Evolutionary conservation across 768 basidiomycete species (phyloP).

Genomic region (Zangia roseola): DNA sequence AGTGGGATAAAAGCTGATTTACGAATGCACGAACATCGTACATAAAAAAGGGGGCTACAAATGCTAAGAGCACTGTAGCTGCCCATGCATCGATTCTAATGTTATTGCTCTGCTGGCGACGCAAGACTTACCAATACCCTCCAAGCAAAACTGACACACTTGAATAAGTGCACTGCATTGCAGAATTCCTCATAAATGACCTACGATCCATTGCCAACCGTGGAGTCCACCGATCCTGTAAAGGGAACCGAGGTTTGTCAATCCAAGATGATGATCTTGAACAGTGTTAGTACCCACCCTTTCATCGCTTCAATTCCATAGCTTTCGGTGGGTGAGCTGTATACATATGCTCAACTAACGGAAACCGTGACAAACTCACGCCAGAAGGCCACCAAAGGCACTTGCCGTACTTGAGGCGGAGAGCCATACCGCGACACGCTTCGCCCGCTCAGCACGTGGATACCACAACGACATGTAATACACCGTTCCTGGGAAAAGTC

Average conservation of each 20-base stretch:
- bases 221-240: slow-evolving; percentile 28
- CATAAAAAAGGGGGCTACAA: slow-evolving; percentile 43
- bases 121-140: slow-evolving; percentile 17
- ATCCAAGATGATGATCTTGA: background rate
- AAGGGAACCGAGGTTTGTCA: background rate
- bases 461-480: slow-evolving; percentile 57
- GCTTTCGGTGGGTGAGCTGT: slow-evolving; percentile 19
- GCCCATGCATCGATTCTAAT: background rate
- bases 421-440: slow-evolving; percentile 57
- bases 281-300: slow-evolving; percentile 32
- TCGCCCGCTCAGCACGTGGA: slow-evolving; percentile 51
- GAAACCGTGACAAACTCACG: slow-evolving; percentile 30
- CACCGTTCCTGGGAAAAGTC: slow-evolving; percentile 39
- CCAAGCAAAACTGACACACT: slow-evolving; percentile 28
- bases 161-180: background rate
- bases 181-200: slow-evolving; percentile 1
- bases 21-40: slow-evolving; percentile 40
- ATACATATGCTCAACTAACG: background rate
- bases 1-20: background rate
- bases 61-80: slow-evolving; percentile 19
- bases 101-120: background rate
- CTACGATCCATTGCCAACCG: slow-evolving; percentile 38
- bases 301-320: slow-evolving; percentile 32
- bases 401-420: slow-evolving; percentile 55
- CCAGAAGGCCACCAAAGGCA: slow-evolving; percentile 48